These are phyloP conservation scores for Suillus bovinus DNA, from an alignment of 768 basidiomycete genomes.

Conservation along the genomic window DNA sequence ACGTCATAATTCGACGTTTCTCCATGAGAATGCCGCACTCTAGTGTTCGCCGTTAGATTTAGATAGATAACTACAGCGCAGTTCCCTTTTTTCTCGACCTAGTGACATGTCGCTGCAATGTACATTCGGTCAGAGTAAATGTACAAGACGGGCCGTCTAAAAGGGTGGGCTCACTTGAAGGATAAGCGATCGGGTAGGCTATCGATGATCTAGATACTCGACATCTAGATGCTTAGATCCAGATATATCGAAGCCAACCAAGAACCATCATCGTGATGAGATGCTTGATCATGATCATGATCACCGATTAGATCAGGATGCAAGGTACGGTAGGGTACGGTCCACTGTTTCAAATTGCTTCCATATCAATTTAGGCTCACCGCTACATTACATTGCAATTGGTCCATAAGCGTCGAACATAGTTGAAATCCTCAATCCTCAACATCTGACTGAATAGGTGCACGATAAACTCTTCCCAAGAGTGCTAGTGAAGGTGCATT, in stretches of 20 bases:
- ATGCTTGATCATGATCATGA: not conserved
- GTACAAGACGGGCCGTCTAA: not conserved
- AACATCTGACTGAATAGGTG: not conserved
- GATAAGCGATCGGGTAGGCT: not conserved
- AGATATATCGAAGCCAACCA: not conserved
- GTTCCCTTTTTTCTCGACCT: not conserved
- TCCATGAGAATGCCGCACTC: not conserved
- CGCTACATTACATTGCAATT: not conserved
- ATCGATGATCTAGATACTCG: not conserved
- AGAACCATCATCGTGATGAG: not conserved
- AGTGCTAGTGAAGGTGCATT: not conserved
- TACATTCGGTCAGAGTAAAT: too few species aligned
- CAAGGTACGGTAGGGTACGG: not conserved
- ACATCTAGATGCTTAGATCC: slow-evolving; percentile 1
- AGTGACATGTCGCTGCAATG: not conserved
- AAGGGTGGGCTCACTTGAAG: not conserved
- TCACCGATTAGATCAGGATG: slow-evolving; percentile 2
- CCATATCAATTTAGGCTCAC: not conserved
- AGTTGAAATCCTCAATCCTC: not conserved
- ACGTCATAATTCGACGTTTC: not conserved
- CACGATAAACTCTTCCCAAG: not conserved
- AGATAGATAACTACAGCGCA: not conserved
- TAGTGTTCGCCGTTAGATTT: not conserved
- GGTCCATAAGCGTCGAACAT: not conserved
- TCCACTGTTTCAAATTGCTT: slow-evolving; percentile 1